phyloP scores from a whole-genome alignment of 495 filamentous ascomycete species.

The Daldinia grandis region DNA sequence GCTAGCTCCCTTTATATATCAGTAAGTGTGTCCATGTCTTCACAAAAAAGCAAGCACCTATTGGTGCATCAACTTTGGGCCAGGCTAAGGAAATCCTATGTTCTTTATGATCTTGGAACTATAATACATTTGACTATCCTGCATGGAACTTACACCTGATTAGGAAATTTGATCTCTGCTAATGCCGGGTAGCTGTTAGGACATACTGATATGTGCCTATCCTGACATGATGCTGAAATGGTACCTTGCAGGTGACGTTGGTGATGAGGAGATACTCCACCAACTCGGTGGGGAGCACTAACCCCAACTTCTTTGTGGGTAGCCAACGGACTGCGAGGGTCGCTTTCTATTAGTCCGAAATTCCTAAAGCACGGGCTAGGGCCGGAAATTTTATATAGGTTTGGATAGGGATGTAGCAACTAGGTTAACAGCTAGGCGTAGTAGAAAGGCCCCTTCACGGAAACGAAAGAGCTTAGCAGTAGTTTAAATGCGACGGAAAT shows the following conservation, averaged over 20 bases:
- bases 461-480: neutral
- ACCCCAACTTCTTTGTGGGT: constrained; percentile 17
- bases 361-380: constrained; percentile 1
- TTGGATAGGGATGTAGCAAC: neutral
- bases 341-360: constrained; percentile 34
- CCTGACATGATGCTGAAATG: neutral
- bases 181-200: neutral
- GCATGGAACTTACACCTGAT: constrained; percentile 9
- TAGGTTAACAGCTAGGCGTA: neutral
- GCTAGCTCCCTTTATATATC: constrained; percentile 14
- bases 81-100: constrained; percentile 23
- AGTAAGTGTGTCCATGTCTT: neutral
- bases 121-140: neutral
- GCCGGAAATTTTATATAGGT: constrained; percentile 20
- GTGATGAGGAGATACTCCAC: constrained; percentile 29
- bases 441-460: neutral
- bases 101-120: neutral
- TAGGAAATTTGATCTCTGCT: neutral
- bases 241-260: constrained; percentile 21
- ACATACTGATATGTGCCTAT: neutral
- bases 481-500: no score
- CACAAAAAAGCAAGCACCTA: constrained; percentile 8
- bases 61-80: neutral
- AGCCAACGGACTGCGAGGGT: neutral
- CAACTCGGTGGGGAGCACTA: constrained; percentile 18